These are phyloP conservation scores for Neurospora intermedia DNA, from an alignment of 495 filamentous ascomycete species.

Conservation along the genomic window DNA sequence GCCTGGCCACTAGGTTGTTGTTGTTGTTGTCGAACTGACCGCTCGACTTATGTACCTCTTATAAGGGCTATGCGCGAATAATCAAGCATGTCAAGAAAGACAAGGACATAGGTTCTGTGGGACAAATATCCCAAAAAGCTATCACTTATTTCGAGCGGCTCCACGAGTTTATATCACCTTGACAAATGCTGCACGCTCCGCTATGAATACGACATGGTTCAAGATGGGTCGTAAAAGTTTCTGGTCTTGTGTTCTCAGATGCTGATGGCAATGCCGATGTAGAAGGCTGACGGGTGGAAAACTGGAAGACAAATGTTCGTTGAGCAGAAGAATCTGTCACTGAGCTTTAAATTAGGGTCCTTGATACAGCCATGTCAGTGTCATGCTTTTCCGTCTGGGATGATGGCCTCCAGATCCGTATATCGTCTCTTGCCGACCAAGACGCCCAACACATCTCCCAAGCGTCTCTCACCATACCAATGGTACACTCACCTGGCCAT, in stretches of 20 bases:
- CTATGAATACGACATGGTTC: not conserved
- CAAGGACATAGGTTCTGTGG: not conserved
- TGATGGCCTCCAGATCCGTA: constrained; percentile 29
- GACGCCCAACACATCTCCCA: constrained; percentile 68
- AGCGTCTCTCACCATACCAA: constrained; percentile 31
- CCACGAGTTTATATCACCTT: not conserved
- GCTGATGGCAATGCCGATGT: not conserved
- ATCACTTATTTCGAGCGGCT: not conserved
- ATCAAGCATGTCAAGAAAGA: not conserved
- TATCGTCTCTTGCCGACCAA: constrained; percentile 53
- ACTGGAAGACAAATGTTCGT: not conserved
- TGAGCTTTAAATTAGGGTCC: not conserved
- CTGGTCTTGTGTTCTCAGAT: not conserved
- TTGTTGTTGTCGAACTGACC: not conserved
- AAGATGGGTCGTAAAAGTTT: not conserved
- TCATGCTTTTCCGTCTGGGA: not conserved
- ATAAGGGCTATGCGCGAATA: not conserved
- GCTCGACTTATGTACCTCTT: not conserved
- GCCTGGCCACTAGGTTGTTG: not conserved
- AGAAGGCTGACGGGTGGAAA: not conserved
- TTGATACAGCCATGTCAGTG: not conserved
- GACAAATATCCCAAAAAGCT: not conserved
- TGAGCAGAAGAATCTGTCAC: not conserved
- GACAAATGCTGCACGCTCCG: not conserved
- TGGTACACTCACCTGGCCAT: constrained; percentile 41